phyloP scores from a whole-genome alignment of 495 filamentous ascomycete genomes.

The Parachaetomium inaequale region DNA sequence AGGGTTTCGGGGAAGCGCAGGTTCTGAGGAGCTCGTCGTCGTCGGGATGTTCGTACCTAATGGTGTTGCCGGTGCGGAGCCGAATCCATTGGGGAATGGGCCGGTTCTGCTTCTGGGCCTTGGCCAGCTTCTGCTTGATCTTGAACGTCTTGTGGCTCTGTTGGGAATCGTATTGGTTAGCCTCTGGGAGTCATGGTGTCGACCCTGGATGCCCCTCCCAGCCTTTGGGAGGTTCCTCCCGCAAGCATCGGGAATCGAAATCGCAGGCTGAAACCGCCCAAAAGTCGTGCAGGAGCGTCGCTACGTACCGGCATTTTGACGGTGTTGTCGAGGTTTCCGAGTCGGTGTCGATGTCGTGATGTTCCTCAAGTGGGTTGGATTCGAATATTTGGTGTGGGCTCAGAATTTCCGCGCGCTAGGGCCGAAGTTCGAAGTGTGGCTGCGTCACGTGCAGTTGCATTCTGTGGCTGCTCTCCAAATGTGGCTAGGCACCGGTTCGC shows the following conservation, averaged over 20 bases:
- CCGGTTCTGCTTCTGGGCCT: conserved; percentile 98
- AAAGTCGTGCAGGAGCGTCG: conserved; percentile 6
- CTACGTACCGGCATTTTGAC: conserved; percentile 81
- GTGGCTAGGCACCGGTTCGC: conserved; percentile 18
- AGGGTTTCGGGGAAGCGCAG: background rate
- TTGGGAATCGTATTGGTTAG: conserved; percentile 27
- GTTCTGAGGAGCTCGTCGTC: conserved; percentile 7
- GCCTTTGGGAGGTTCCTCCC: background rate
- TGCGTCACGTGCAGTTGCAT: conserved; percentile 29
- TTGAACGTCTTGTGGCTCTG: conserved; percentile 99
- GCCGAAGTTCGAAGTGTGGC: conserved; percentile 26
- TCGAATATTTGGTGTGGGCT: conserved; percentile 42
- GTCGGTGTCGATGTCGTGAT: conserved; percentile 38
- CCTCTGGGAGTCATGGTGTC: conserved; percentile 1
- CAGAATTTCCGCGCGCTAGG: conserved; percentile 32
- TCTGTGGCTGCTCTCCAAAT: conserved; percentile 14
- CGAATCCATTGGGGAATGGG: conserved; percentile 99
- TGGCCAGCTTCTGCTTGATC: conserved; percentile 99
- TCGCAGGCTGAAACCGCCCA: conserved; percentile 1
- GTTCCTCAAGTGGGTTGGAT: conserved; percentile 35
- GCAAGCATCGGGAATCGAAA: conserved; percentile 5
- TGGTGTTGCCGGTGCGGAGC: conserved; percentile 96
- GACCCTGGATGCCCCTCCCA: conserved; percentile 6
- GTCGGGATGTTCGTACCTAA: conserved; percentile 63
- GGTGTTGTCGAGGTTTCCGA: conserved; percentile 47